These are phyloP conservation scores for Setaria italica DNA, from an alignment of 202 grass and related monocot species.

Conservation along the genomic window DNA sequence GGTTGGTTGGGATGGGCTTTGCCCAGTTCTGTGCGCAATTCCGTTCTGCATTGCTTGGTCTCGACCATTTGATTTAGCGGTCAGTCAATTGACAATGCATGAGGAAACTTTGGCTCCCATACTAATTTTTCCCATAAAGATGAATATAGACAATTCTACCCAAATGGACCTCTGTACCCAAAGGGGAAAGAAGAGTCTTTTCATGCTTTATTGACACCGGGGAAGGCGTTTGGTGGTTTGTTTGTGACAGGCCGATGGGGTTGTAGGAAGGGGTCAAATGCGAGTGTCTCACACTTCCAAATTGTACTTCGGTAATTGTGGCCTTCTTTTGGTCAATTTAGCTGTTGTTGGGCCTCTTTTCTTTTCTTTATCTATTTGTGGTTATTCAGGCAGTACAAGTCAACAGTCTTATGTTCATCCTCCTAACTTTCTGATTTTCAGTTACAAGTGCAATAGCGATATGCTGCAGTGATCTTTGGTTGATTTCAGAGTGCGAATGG, in stretches of 20 bases:
- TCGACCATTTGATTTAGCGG: not conserved
- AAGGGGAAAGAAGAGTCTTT: not conserved
- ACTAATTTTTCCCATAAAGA: not conserved
- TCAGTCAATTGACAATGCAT: not conserved
- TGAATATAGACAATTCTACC: not conserved
- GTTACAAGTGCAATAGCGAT: not conserved
- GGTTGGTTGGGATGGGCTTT: not conserved
- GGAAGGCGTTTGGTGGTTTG: not conserved
- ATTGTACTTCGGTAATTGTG: not conserved
- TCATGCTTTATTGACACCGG: not conserved
- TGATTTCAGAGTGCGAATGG: not conserved
- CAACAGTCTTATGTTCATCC: not conserved
- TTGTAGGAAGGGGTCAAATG: slow-evolving; percentile 1
- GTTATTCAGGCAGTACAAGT: not conserved
- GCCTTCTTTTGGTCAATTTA: not conserved
- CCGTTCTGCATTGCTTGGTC: slow-evolving; percentile 35
- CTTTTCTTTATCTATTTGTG: not conserved
- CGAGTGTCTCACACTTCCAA: not conserved
- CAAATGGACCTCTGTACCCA: not conserved
- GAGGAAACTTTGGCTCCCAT: not conserved
- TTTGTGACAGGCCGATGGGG: not conserved
- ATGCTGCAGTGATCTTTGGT: not conserved
- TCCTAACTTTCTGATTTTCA: not conserved
- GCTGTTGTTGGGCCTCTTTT: not conserved
- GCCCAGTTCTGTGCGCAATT: not conserved